A percentile compares a stretch with the other conserved stretches of the same genome.
Evolutionary conservation across 2,329 filamentous ascomycete species (phyloP).

Genomic region (Pestalotiopsis sp.): DNA sequence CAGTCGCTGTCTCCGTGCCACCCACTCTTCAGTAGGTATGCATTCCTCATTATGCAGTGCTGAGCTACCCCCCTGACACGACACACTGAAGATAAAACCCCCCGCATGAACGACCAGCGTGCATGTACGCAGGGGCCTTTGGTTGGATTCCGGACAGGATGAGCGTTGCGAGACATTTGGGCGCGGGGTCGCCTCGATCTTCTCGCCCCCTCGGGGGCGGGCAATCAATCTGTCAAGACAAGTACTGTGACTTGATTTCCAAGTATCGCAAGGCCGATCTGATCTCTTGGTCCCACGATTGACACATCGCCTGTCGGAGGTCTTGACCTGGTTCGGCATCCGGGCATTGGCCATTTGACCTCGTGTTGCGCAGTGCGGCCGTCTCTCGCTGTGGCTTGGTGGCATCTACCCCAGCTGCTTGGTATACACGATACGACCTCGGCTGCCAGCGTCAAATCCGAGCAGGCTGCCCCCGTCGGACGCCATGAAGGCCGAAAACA

Average conservation of each 20-base stretch:
- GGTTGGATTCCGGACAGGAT: not conserved
- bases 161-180: not conserved
- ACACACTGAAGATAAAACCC: not conserved
- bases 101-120: not conserved
- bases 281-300: not conserved
- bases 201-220: not conserved
- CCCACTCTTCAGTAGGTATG: not conserved
- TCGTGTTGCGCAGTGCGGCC: not conserved
- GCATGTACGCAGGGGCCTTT: not conserved
- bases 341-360: not conserved
- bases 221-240: not conserved
- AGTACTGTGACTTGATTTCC: not conserved
- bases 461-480: not conserved
- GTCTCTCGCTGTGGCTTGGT: not conserved
- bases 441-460: not conserved
- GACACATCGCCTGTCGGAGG: not conserved
- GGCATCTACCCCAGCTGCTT: not conserved
- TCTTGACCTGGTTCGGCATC: not conserved
- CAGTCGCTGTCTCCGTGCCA: not conserved
- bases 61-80: not conserved
- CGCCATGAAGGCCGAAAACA: slow-evolving; percentile 6
- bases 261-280: not conserved
- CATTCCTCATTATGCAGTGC: not conserved
- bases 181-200: not conserved
- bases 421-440: not conserved